Conservation (phyloP, 1,139 yeast species). For the Keqinozyma sinolaborantium region DNA sequence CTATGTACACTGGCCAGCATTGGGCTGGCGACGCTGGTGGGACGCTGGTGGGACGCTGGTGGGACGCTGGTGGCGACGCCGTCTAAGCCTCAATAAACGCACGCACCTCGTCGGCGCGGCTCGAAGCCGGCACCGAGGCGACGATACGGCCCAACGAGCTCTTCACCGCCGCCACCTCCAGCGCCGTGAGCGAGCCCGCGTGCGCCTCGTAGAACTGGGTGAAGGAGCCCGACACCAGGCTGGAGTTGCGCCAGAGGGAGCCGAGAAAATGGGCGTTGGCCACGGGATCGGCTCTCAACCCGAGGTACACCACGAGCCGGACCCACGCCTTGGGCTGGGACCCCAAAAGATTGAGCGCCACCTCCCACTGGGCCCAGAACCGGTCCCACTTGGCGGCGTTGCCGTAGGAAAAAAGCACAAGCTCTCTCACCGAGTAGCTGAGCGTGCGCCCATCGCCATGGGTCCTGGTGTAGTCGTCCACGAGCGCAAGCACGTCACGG, state of each 20-base stretch:
- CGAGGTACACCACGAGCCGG: slow-evolving; percentile 31
- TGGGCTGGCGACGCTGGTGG: no score
- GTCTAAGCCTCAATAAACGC: no score
- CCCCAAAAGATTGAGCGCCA: slow-evolving; percentile 13
- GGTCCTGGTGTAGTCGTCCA: slow-evolving; percentile 17
- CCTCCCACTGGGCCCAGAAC: slow-evolving; percentile 43
- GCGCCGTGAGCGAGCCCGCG: slow-evolving; percentile 2
- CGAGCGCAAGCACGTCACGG: slow-evolving; percentile 27
- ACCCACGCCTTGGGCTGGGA: slow-evolving; percentile 25
- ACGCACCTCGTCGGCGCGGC: background rate
- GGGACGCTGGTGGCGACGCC: no score
- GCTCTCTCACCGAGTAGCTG: slow-evolving; percentile 19
- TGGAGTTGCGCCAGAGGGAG: slow-evolving; percentile 25
- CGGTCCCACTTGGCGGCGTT: slow-evolving; percentile 35
- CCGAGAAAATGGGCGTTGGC: slow-evolving; percentile 31
- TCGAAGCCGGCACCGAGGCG: background rate
- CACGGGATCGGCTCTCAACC: slow-evolving; percentile 21
- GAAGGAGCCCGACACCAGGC: slow-evolving; percentile 22
- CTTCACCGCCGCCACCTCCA: slow-evolving; percentile 6
- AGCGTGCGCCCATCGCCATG: slow-evolving; percentile 3
- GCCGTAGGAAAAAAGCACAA: slow-evolving; percentile 35
- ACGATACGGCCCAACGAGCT: slow-evolving; percentile 3
- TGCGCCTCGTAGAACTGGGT: slow-evolving; percentile 13
- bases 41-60: no score
- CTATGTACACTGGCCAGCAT: no score